phyloP scores from a whole-genome alignment of 371 early-diverging fungal species.

The Actinomucor elegans region DNA sequence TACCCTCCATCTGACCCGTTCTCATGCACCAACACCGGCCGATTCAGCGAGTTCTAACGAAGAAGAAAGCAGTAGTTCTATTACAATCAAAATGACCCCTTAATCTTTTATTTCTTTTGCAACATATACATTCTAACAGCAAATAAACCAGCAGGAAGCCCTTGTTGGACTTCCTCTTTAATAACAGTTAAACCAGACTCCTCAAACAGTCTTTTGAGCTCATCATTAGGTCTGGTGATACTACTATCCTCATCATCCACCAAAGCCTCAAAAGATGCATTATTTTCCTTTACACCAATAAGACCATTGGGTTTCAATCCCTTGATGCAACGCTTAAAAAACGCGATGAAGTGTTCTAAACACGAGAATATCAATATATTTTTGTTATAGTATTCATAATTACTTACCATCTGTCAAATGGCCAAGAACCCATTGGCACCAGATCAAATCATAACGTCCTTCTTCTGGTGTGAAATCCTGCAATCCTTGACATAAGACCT shows the following conservation, averaged over 20 bases:
- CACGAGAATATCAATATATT: not conserved
- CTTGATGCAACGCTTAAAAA: conserved; percentile 76
- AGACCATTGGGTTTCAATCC: conserved; percentile 76
- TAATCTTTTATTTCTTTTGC: not conserved
- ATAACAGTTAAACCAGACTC: conserved; percentile 71
- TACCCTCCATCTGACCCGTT: conserved; percentile 17
- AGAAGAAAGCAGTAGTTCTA: not conserved
- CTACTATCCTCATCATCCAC: conserved; percentile 87
- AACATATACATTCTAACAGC: conserved; percentile 80
- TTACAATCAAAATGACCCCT: conserved; percentile 16
- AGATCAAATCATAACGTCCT: conserved; percentile 83
- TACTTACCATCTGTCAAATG: conserved; percentile 76
- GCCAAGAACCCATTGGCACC: conserved; percentile 96
- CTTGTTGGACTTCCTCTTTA: conserved; percentile 73
- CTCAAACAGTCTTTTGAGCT: conserved; percentile 70
- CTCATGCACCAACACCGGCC: not conserved
- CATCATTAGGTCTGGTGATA: conserved; percentile 76
- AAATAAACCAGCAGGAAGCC: conserved; percentile 81
- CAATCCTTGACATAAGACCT: conserved; percentile 71
- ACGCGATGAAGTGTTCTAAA: conserved; percentile 78
- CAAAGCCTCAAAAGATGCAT: conserved; percentile 61
- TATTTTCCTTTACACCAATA: conserved; percentile 92
- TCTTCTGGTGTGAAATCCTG: conserved; percentile 81
- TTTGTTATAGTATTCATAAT: not conserved
- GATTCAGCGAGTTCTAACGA: not conserved